Base-by-base conservation (phyloP, 176 grass and related monocot species). In the Olyra latifolia region DNA sequence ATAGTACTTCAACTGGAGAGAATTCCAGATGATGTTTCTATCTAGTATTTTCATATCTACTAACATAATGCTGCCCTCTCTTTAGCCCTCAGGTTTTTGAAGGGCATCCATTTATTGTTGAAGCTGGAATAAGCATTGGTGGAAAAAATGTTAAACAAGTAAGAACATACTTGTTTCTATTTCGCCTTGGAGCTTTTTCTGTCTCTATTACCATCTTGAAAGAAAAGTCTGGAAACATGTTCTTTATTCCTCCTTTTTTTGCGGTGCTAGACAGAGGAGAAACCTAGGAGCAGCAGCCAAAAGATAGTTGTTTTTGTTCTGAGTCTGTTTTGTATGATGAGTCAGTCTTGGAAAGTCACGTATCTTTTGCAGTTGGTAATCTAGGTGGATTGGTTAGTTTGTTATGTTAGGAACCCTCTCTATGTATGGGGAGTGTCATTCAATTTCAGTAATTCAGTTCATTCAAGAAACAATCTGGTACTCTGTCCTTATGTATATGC, bases 61-160 rank as follows among this genome's bases (percentile, higher is more conserved):
- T 22, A 25, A 46, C 30, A 59, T 55, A 76, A 40, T 66, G 64
- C 41, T 69, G 38, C 23, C 62, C 50, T 90, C 66, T 41, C 24
- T 77, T 79, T 82, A 94, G 95, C 61, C 83, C 95, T 63, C 95
- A 93, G 77, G 95, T 98, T 71, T 98, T 98, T 98, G 92, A 98
- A 98, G 95, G 95, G 14, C 95, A 98, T 91, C 95, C 95, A 74
- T 98, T 94, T 82, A 98, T 98, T 12, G 90, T 98, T 81, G 95
- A 98, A 93, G 95, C 95, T 85, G 92, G 95, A 85, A 80, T 98
- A 87, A 98, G 95, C 83, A 83, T 98, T 62, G 95, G 95, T 55
- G 95, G 95, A 58, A 98, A 98, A 86, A 86, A 98, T 78, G 95
- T 98, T 48, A 98, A 93, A 79, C 92, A 92, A 70, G 92, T 94